These are phyloP conservation scores for Mycena pura DNA, from an alignment of 768 basidiomycete species.

Conservation along the genomic window DNA sequence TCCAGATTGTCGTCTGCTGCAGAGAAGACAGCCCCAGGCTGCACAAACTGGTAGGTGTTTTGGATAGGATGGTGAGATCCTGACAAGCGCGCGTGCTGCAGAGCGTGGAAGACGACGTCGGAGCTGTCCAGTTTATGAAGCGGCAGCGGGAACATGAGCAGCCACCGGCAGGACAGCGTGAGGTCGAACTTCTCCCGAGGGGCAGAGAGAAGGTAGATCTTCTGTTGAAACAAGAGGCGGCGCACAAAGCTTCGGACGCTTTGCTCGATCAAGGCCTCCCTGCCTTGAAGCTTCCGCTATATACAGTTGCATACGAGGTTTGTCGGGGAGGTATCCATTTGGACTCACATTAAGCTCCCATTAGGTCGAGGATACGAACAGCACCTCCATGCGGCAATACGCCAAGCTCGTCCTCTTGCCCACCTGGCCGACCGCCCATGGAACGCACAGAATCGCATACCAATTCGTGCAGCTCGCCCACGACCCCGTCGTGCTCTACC, in stretches of 20 bases:
- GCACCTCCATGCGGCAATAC: background rate
- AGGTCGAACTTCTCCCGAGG: background rate
- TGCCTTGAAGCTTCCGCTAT: background rate
- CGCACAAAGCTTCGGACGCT: background rate
- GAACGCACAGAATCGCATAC: constrained; percentile 8
- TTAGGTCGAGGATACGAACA: constrained; percentile 1
- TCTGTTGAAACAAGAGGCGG: constrained; percentile 8
- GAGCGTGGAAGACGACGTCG: background rate
- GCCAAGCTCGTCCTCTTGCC: constrained; percentile 12
- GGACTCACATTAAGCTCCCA: background rate
- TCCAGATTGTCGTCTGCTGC: constrained; percentile 5
- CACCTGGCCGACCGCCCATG: constrained; percentile 6
- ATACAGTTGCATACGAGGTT: constrained; percentile 9
- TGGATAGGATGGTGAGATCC: background rate
- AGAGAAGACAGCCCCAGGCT: constrained; percentile 3
- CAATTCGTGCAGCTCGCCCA: constrained; percentile 8
- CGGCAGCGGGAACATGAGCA: background rate
- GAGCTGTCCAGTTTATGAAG: background rate
- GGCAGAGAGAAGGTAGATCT: background rate
- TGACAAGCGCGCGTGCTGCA: background rate
- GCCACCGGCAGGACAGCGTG: too few species aligned
- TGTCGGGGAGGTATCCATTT: background rate
- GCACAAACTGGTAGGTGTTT: constrained; percentile 2
- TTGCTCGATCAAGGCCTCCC: constrained; percentile 6
- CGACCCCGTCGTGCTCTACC: constrained; percentile 5